Conservation (phyloP, 176 grass and related monocot species). For the Triticum turgidum region DNA sequence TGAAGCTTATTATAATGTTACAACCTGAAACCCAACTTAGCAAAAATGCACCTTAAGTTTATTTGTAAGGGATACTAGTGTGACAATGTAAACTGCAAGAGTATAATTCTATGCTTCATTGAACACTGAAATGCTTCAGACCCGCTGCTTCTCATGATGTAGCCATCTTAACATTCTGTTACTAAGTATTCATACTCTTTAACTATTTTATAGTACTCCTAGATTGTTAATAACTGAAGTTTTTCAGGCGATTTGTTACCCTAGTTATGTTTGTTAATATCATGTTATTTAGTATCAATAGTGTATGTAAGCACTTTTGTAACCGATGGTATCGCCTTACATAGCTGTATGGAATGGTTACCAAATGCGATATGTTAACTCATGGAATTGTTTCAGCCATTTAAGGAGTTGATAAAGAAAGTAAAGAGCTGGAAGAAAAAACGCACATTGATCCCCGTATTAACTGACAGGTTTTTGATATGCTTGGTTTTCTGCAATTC, state of each 20-base stretch:
- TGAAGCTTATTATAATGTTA: background rate
- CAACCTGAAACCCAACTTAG: background rate
- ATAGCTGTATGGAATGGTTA: background rate
- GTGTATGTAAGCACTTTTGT: background rate
- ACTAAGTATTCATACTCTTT: background rate
- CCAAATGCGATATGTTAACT: background rate
- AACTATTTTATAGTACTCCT: background rate
- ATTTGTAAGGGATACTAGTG: background rate
- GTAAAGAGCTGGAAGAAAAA: constrained; percentile 23
- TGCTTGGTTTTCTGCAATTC: constrained; percentile 1
- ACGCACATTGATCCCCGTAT: background rate
- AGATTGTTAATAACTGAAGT: constrained; percentile 1
- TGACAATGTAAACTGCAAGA: background rate
- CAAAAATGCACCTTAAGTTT: background rate
- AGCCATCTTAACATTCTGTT: background rate
- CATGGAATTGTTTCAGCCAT: constrained; percentile 30
- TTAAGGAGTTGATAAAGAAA: constrained; percentile 34
- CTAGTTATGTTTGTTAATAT: background rate
- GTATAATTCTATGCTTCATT: background rate
- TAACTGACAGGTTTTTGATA: constrained; percentile 7
- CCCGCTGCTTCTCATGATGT: background rate
- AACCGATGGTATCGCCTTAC: background rate
- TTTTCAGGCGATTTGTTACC: background rate
- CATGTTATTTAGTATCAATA: background rate
- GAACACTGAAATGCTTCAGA: background rate